Conservation (phyloP, 2,329 filamentous ascomycete genomes). For the Hawksworthiomyces lignivorus region DNA sequence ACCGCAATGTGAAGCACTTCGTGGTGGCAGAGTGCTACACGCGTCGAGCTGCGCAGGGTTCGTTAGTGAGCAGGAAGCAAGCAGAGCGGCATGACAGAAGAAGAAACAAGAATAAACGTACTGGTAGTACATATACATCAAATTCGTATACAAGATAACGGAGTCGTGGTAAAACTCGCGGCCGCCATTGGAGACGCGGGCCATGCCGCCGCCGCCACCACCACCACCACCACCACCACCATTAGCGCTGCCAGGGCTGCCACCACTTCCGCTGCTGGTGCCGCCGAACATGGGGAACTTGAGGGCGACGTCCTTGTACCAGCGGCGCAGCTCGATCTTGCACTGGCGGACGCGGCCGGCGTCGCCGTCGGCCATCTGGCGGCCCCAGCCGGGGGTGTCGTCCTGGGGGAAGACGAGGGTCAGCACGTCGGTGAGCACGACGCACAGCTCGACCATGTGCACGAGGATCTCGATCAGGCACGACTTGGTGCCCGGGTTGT, state of each 20-base stretch:
- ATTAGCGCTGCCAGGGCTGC: not conserved
- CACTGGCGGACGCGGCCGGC: constrained; percentile 11
- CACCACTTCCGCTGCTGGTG: not conserved
- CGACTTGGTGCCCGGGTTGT: constrained; percentile 16
- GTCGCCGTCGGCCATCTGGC: constrained; percentile 7
- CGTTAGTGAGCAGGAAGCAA: not conserved
- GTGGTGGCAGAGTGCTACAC: constrained; percentile 15
- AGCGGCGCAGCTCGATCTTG: constrained; percentile 13
- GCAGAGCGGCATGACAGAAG: not conserved
- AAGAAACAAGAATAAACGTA: not conserved
- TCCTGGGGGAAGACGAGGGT: constrained; percentile 15
- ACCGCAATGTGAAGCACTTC: constrained; percentile 29
- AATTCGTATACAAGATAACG: constrained; percentile 15
- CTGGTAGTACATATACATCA: constrained; percentile 18
- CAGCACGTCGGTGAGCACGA: constrained; percentile 14
- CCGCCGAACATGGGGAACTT: constrained; percentile 12
- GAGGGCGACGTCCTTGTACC: constrained; percentile 11
- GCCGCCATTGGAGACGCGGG: too few species aligned
- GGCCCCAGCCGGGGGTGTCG: constrained; percentile 15
- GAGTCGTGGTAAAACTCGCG: constrained; percentile 14
- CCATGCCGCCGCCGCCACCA: not conserved
- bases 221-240: not conserved
- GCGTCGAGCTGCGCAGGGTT: constrained; percentile 11
- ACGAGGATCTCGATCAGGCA: constrained; percentile 13
- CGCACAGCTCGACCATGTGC: constrained; percentile 12